phyloP scores from a whole-genome alignment of 805 yeast species.

The Yamadazyma insecticola region DNA sequence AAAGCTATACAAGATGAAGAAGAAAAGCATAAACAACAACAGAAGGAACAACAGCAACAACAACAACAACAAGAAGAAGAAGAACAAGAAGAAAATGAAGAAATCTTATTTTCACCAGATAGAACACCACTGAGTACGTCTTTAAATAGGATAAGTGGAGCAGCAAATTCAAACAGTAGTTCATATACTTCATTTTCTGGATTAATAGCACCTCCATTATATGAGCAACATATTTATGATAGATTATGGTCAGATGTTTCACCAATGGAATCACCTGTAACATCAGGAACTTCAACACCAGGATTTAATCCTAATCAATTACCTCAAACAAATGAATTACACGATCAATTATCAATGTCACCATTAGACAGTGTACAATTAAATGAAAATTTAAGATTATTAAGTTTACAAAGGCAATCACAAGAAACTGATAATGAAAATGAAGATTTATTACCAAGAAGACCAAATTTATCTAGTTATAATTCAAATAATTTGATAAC shows the following conservation, averaged over 20 bases:
- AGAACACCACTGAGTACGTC: constrained; percentile 16
- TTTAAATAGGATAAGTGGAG: constrained; percentile 15
- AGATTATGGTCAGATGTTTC: constrained; percentile 66
- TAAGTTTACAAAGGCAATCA: constrained; percentile 46
- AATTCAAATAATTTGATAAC: constrained; percentile 8
- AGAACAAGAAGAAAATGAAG: constrained; percentile 18
- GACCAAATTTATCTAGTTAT: constrained; percentile 7
- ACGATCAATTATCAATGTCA: constrained; percentile 23
- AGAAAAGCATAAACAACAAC: constrained; percentile 8
- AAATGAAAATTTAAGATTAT: constrained; percentile 47
- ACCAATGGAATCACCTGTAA: constrained; percentile 43
- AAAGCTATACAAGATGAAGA: constrained; percentile 37
- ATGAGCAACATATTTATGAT: constrained; percentile 78
- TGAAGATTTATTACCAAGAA: constrained; percentile 33
- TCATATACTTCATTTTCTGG: constrained; percentile 33
- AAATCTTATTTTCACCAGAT: constrained; percentile 24
- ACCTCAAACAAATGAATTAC: constrained; percentile 2
- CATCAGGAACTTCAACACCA: constrained; percentile 41
- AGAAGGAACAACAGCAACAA: constrained; percentile 13
- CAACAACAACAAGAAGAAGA: constrained; percentile 7
- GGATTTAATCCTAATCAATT: constrained; percentile 7
- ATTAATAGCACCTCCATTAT: constrained; percentile 78
- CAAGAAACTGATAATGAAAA: constrained; percentile 21
- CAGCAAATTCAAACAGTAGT: constrained; percentile 18
- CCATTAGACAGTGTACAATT: constrained; percentile 38